Conservation (phyloP, 1,139 yeast species). For the Kodamaea fungicola region DNA sequence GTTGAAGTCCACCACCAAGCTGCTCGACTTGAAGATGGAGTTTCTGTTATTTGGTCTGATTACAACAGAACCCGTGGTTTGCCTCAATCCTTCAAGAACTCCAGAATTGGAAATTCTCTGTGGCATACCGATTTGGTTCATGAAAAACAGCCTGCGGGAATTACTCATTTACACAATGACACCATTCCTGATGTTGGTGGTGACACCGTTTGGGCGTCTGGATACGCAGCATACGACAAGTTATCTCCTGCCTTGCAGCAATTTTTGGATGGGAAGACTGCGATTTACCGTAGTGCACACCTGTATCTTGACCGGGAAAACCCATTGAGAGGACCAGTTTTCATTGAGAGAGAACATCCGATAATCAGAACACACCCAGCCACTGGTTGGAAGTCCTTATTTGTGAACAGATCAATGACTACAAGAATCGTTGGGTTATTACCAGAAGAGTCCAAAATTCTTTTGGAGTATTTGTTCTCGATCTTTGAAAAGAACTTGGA, state of each 20-base stretch:
- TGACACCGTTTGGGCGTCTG: constrained; percentile 49
- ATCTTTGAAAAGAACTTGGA: constrained; percentile 35
- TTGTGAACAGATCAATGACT: constrained; percentile 36
- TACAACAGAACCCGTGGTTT: constrained; percentile 5
- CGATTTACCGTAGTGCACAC: constrained; percentile 45
- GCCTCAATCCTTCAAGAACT: constrained; percentile 22
- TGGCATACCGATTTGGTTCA: constrained; percentile 46
- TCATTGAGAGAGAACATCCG: constrained; percentile 38
- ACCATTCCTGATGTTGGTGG: constrained; percentile 47
- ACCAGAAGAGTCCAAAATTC: constrained; percentile 28
- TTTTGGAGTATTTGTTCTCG: constrained; percentile 32
- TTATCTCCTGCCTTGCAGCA: constrained; percentile 46
- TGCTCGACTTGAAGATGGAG: constrained; percentile 36
- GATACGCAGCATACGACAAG: constrained; percentile 50
- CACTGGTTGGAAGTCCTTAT: constrained; percentile 40
- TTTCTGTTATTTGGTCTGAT: constrained; percentile 54
- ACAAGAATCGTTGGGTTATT: constrained; percentile 35
- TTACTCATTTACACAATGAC: constrained; percentile 46
- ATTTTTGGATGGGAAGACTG: constrained; percentile 48
- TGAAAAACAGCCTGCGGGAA: constrained; percentile 47
- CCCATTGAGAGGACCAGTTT: constrained; percentile 35
- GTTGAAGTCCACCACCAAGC: constrained; percentile 49
- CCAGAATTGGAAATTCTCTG: constrained; percentile 37
- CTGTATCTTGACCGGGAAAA: constrained; percentile 38
- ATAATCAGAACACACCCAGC: constrained; percentile 41